These are phyloP conservation scores for Coemansia nantahalensis DNA, from an alignment of 192 early-diverging fungal species.

Conservation along the genomic window DNA sequence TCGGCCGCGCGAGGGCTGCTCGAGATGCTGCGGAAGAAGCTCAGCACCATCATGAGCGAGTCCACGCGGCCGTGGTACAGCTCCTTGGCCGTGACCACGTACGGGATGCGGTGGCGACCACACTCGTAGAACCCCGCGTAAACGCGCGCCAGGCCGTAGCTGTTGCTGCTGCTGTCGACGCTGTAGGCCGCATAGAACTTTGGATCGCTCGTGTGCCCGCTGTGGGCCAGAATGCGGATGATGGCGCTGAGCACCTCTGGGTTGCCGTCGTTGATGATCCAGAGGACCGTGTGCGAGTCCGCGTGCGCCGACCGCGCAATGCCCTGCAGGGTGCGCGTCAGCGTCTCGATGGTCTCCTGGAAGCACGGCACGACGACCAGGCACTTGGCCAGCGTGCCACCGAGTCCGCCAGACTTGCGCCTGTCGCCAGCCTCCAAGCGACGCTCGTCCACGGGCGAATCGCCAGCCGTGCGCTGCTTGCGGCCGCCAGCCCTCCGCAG, in stretches of 20 bases:
- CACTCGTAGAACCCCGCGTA: constrained; percentile 92
- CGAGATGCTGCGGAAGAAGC: constrained; percentile 42
- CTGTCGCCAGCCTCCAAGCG: constrained; percentile 9
- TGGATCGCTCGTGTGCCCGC: constrained; percentile 33
- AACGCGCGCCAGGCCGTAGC: constrained; percentile 55
- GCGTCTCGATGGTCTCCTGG: constrained; percentile 28
- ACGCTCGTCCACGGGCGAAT: not conserved
- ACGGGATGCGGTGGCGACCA: constrained; percentile 86
- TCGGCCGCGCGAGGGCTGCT: constrained; percentile 10
- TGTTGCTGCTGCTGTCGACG: constrained; percentile 20
- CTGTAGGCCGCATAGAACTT: constrained; percentile 50
- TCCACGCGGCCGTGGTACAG: constrained; percentile 40
- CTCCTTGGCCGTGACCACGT: constrained; percentile 88
- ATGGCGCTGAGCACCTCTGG: constrained; percentile 21
- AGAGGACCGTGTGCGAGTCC: constrained; percentile 39
- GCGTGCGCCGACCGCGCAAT: constrained; percentile 43
- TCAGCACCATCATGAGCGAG: constrained; percentile 51
- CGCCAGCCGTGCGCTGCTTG: not conserved
- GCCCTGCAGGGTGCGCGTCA: constrained; percentile 40
- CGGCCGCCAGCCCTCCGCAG: not conserved
- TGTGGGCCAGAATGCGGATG: constrained; percentile 36
- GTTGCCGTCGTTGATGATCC: constrained; percentile 47
- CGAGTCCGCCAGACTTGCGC: not conserved
- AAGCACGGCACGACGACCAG: constrained; percentile 46
- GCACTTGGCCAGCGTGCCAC: constrained; percentile 19